phyloP scores from a whole-genome alignment of 2,329 filamentous ascomycete genomes.

The Ramularia collo-cygni region DNA sequence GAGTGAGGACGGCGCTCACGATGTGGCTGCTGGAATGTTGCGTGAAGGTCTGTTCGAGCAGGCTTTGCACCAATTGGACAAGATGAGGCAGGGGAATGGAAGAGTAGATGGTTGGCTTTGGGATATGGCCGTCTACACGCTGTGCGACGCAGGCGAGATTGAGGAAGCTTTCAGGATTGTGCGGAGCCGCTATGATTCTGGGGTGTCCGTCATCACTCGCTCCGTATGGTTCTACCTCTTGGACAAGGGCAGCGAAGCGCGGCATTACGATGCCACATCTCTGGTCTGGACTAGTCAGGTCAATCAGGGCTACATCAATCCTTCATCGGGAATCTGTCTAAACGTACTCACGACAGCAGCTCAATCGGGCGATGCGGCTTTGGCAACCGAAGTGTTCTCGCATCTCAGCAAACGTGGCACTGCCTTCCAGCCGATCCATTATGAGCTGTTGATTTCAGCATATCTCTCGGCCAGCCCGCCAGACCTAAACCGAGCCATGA shows the following conservation, averaged over 20 bases:
- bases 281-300: slow-evolving; percentile 68
- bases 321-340: slow-evolving; percentile 58
- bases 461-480: slow-evolving; percentile 49
- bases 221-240: slow-evolving; percentile 65
- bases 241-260: slow-evolving; percentile 60
- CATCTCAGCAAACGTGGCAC: slow-evolving; percentile 54
- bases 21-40: slow-evolving; percentile 65
- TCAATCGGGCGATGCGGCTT: slow-evolving; percentile 56
- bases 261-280: slow-evolving; percentile 55
- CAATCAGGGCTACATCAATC: slow-evolving; percentile 51
- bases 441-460: slow-evolving; percentile 69
- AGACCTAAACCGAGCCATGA: slow-evolving; percentile 61
- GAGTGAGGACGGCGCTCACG: slow-evolving; percentile 56
- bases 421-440: slow-evolving; percentile 60
- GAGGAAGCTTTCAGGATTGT: slow-evolving; percentile 70
- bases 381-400: slow-evolving; percentile 66
- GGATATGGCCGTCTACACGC: slow-evolving; percentile 66
- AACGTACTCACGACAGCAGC: slow-evolving; percentile 68
- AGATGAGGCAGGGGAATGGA: slow-evolving; percentile 53
- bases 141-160: slow-evolving; percentile 65
- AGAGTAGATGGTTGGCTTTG: slow-evolving; percentile 65
- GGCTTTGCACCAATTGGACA: slow-evolving; percentile 62
- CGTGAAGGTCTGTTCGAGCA: slow-evolving; percentile 78
- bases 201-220: slow-evolving; percentile 37
- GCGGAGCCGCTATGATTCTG: slow-evolving; percentile 46